These are phyloP conservation scores for Paspalum notatum DNA, from an alignment of 176 grass and related monocot species.

Conservation along the genomic window DNA sequence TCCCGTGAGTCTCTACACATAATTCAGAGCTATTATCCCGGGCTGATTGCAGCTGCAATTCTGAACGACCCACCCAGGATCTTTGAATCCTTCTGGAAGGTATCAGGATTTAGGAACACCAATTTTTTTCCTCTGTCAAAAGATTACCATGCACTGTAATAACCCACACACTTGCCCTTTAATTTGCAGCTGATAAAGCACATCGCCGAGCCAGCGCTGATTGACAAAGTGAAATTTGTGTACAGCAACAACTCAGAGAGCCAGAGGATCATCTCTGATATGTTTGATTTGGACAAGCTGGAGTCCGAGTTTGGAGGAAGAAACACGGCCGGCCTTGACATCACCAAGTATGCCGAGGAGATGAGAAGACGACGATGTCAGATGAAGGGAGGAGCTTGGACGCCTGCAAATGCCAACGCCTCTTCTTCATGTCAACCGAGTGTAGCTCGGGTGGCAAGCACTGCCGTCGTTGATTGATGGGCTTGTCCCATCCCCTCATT, in stretches of 20 bases:
- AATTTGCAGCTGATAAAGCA: slow-evolving; percentile 31
- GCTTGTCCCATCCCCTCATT: too few species aligned
- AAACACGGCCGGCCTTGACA: slow-evolving; percentile 29
- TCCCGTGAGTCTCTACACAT: slow-evolving; percentile 34
- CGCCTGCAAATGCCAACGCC: not conserved
- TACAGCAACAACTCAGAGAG: slow-evolving; percentile 38
- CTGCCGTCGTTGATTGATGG: too few species aligned
- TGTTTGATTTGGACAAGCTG: slow-evolving; percentile 49
- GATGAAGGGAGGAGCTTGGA: slow-evolving; percentile 13
- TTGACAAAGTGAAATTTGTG: slow-evolving; percentile 53
- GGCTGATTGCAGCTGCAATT: slow-evolving; percentile 39
- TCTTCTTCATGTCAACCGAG: not conserved
- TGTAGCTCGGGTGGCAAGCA: too few species aligned
- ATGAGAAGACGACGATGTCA: slow-evolving; percentile 45
- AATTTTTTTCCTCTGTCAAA: not conserved
- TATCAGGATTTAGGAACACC: slow-evolving; percentile 3
- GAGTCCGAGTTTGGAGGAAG: slow-evolving; percentile 46
- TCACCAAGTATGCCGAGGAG: slow-evolving; percentile 36
- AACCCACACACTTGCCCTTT: too few species aligned
- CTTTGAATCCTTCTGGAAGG: slow-evolving; percentile 65
- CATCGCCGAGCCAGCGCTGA: slow-evolving; percentile 39
- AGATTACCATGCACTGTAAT: too few species aligned
- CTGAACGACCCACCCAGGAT: slow-evolving; percentile 47
- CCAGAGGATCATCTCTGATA: slow-evolving; percentile 44
- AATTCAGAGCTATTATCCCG: slow-evolving; percentile 57